Evolutionary conservation across 176 grass and related monocot species (phyloP).

Genomic region (Paspalum notatum): DNA sequence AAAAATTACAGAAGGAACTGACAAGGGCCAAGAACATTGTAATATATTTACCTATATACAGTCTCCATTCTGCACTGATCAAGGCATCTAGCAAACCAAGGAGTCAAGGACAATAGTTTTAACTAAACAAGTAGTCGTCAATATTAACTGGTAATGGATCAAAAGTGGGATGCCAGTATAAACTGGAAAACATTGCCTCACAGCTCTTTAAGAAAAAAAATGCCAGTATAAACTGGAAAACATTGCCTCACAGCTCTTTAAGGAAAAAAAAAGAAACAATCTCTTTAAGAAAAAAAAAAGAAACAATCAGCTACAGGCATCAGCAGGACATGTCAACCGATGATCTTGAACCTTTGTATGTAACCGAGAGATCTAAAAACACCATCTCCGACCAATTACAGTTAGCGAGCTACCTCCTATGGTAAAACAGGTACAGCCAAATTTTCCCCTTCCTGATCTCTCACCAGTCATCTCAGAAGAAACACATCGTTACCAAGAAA

Average conservation of each 20-base stretch:
- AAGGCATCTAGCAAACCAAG: conserved; percentile 4
- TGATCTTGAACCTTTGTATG: not conserved
- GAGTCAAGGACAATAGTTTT: not conserved
- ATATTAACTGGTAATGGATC: conserved; percentile 8
- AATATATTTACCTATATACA: not conserved
- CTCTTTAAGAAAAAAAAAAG: too few relatives aligned
- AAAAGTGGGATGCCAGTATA: conserved; percentile 1
- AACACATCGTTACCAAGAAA: conserved; percentile 16
- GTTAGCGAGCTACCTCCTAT: conserved; percentile 22
- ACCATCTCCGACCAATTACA: not conserved
- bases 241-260: not conserved
- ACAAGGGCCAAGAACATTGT: not conserved
- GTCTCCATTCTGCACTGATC: conserved; percentile 4
- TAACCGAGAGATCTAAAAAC: conserved; percentile 10
- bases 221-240: not conserved
- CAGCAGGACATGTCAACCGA: conserved; percentile 1
- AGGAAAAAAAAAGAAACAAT: too few relatives aligned
- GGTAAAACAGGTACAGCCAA: conserved; percentile 3
- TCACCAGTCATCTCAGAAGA: not conserved
- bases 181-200: not conserved
- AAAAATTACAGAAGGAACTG: not conserved
- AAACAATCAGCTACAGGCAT: conserved; percentile 22
- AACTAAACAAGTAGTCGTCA: not conserved
- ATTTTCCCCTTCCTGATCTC: not conserved
- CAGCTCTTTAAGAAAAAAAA: not conserved